Base-by-base conservation (phyloP, 768 basidiomycete genomes). In the Gloeopeniophorella convolvens region DNA sequence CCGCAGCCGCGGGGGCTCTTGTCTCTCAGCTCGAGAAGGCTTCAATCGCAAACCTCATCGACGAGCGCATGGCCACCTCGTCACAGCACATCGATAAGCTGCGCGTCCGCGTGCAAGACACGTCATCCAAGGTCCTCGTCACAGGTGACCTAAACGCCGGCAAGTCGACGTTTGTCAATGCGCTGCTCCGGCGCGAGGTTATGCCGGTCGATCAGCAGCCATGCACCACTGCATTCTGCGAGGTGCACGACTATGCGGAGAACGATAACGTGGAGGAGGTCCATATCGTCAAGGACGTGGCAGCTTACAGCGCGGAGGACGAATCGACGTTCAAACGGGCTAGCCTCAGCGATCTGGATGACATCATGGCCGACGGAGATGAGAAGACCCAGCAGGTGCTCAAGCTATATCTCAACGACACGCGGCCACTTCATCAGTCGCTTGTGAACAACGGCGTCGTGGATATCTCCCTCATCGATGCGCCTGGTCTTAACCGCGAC, bases 161-260 rank as follows among this genome's bases (percentile, higher is more conserved):
- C 61, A 99, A 99, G 69, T 96, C 93, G 16, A 98, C 96, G 0
- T 89, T 99, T 64, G 91, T 99, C 64, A 99, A 99, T 63, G 90
- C 95, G 4, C 73, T 99, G 28, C 80, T 99, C 4, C 76, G 92
- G 39, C 78, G 92, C 5, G 81, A 89, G 62, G 82, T 96, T 36
- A 90, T 99, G 86, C 93, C 96, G 7, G 84, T 94, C 52, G 96
- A 99, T 67, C 93, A 99, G 64, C 96, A 98, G 65, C 96, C 96
- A 3, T 90, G 93, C 66, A 99, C 96, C 0, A 92, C 92, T 24
- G 83, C 92, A 26, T 99, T 99, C 64, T 95, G 91, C 68, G 93
- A 98, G 67, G 96, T 99, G 1, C 88, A 89, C 57, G 90, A 94
- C 61, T 89, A 89, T 2, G 73, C 81, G 24, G 89, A 90, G 60